Evolutionary conservation across 208 protist species (phyloP).

Genomic region (Jaenimonas drosophilae): DNA sequence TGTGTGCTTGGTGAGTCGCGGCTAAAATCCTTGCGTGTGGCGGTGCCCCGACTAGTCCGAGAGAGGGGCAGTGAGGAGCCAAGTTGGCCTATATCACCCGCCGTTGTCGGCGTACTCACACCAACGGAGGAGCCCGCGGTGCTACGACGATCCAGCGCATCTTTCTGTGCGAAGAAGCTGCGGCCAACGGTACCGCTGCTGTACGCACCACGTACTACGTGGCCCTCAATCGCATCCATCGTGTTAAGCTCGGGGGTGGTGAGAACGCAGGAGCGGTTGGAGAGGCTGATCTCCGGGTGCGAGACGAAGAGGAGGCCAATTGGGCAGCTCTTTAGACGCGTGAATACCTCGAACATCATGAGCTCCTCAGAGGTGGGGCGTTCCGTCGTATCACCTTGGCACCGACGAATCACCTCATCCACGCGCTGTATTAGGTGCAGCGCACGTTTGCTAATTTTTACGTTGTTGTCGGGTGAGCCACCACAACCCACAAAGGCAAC

Average conservation of each 20-base stretch:
- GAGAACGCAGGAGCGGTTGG: constrained; percentile 62
- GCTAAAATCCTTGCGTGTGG: no score
- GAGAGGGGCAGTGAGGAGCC: no score
- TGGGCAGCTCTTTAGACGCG: constrained; percentile 25
- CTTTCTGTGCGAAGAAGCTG: constrained; percentile 33
- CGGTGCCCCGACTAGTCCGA: no score
- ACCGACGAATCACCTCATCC: constrained; percentile 33
- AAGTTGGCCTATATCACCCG: no score
- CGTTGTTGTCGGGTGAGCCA: no score
- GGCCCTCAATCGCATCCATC: constrained; percentile 45
- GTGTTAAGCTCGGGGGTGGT: constrained; percentile 45
- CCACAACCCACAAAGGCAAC: not conserved
- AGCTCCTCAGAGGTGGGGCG: constrained; percentile 19
- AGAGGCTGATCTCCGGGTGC: constrained; percentile 69
- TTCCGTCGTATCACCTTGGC: constrained; percentile 6
- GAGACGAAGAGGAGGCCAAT: constrained; percentile 45
- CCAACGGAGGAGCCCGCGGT: no score
- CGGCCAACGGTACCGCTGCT: constrained; percentile 60
- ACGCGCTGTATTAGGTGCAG: constrained; percentile 19
- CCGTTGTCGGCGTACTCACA: no score
- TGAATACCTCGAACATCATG: constrained; percentile 37
- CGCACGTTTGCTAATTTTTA: constrained; percentile 14
- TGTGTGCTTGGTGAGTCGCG: no score
- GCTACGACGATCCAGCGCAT: no score
- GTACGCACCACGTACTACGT: constrained; percentile 29